These are phyloP conservation scores for Backusella tuberculispora DNA, from an alignment of 192 early-diverging fungal species.

Conservation along the genomic window DNA sequence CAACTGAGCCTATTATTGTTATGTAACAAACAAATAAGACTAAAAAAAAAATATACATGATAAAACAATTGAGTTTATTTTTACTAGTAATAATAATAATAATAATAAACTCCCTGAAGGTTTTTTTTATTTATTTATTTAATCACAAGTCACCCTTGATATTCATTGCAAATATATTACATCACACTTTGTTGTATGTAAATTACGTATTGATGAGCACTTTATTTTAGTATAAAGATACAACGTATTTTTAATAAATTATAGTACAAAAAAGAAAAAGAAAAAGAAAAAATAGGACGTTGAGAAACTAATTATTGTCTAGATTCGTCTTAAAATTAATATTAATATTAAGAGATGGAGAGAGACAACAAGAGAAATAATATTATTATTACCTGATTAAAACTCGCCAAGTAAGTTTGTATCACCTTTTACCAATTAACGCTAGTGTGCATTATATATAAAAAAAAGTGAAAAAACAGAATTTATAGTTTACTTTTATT, in stretches of 20 bases:
- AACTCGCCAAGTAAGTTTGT: constrained; percentile 11
- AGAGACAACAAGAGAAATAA: background rate
- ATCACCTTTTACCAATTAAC: background rate
- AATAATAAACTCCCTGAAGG: background rate
- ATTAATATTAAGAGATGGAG: background rate
- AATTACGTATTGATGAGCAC: background rate
- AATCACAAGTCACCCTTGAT: background rate
- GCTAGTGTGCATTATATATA: background rate
- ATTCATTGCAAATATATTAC: constrained; percentile 1
- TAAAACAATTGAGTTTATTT: constrained; percentile 14
- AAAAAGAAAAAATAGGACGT: no score
- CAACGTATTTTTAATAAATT: background rate
- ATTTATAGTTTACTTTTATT: constrained; percentile 1
- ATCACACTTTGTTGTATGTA: constrained; percentile 2
- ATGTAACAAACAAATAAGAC: constrained; percentile 5
- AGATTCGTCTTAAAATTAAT: background rate
- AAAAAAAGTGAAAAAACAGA: background rate
- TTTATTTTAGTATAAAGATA: background rate
- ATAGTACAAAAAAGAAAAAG: background rate
- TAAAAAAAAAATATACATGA: background rate
- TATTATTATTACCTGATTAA: background rate
- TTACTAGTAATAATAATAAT: no score
- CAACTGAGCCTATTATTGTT: background rate
- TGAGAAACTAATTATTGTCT: background rate
- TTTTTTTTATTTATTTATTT: background rate